Base-by-base conservation (phyloP, 768 basidiomycete genomes). In the Leccinum disarticulatum region DNA sequence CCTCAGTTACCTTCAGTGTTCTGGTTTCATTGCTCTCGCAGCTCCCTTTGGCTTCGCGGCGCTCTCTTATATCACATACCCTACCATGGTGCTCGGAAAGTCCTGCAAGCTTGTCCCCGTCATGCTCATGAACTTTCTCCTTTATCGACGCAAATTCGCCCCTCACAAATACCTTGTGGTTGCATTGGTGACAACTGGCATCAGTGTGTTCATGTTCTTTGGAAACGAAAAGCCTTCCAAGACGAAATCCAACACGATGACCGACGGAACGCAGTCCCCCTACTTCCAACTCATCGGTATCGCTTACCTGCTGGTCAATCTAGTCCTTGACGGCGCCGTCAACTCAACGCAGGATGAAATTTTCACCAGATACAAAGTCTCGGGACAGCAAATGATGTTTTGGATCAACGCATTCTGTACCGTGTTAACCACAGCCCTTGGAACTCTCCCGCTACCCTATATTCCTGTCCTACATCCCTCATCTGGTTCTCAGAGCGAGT, bases 351-450 rank as follows among this genome's bases (percentile, higher is more conserved):
- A 99, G 73, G 97, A 99, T 73, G 92, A 98, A 76, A 89, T 99
- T 59, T 98, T 99, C 76, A 79, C 86, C 27, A 79, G 81, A 13
- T 86, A 90, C 76, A 84, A 84, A 19, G 80, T 85, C 48, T 78
- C 84, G 3, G 97, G 97, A 8, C 95, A 97, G 74, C 97, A 99
- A 71, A 98, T 99, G 95, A 98, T 99, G 97, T 88, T 98, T 72
- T 96, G 87, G 86, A 96, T 99, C 75, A 96, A 95, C 71, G 65
- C 90, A 28, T 88, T 95, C 77, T 88, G 90, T 75, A 91, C 94
- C 3, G 61, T 87, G 38, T 72, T 93, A 58, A 87, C 91, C 22
- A 78, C 82, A 2, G 70, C 86, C 11, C 85, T 97, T 28, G 83
- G 87, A 28, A 70, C 89, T 7, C 80, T 93, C 52, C 93, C 88